Conservation (phyloP, 1,284 basidiomycete genomes). For the Bondarzewia mesenterica region DNA sequence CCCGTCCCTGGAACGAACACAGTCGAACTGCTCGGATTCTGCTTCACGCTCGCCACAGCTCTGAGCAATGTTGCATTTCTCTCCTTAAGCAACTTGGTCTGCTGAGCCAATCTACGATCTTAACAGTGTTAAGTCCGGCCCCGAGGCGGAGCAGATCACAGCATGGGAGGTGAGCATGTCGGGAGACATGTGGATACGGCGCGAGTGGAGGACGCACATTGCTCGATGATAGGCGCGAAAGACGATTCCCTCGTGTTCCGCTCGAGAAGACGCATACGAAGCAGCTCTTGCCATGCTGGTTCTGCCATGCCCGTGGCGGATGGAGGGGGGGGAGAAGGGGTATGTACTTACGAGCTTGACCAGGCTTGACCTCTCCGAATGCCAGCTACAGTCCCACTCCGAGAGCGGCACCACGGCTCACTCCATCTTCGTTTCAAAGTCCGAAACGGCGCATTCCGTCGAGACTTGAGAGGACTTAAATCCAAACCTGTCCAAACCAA, state of each 20-base stretch:
- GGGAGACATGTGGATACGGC: neutral
- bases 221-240: conserved; percentile 80
- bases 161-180: neutral
- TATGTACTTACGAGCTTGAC: neutral
- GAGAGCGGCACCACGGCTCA: too few relatives aligned
- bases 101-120: conserved; percentile 87
- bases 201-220: conserved; percentile 51
- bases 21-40: conserved; percentile 55
- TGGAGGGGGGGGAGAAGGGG: neutral
- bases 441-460: too few relatives aligned
- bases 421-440: too few relatives aligned
- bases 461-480: too few relatives aligned
- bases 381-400: too few relatives aligned
- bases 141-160: neutral
- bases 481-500: too few relatives aligned
- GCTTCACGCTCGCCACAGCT: conserved; percentile 65
- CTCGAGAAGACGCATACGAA: conserved; percentile 71
- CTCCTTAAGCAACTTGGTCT: conserved; percentile 83
- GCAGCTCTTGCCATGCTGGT: conserved; percentile 73
- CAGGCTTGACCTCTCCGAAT: neutral
- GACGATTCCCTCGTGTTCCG: conserved; percentile 68
- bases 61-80: conserved; percentile 80
- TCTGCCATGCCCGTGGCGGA: conserved; percentile 51
- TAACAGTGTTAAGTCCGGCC: conserved; percentile 11
- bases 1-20: conserved; percentile 55